Evolutionary conservation across 2,329 filamentous ascomycete species (phyloP), one percentile per base, ranked within the genome.

Genomic region (Gnomoniopsis sp.): DNA sequence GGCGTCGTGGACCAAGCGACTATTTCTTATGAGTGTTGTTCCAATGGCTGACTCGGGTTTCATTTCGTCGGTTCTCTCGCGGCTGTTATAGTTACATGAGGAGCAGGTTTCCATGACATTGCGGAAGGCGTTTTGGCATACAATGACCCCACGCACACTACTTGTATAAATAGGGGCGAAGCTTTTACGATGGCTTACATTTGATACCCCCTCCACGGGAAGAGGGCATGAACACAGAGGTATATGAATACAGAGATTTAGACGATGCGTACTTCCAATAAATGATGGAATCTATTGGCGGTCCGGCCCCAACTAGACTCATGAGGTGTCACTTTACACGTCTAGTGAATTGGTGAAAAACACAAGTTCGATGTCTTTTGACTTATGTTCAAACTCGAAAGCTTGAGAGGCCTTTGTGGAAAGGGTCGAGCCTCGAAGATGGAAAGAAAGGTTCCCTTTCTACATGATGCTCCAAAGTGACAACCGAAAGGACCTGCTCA

Each of bases 1-100:
- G 84, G 57, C 80, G 86, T 47, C 79, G 86, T 63, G 85, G 86
- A 30, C 84, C 86, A 17, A 84, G 84, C 55, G 87, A 90, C 69
- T 90, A 90, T 75, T 90, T 90, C 75, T 75, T 90, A 68, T 88
- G 72, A 70, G 62, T 57, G 56, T 63, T 60, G 67, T 38, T 41
- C 41, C 23, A 30, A 30, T 50, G 33, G 6, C 17, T 53, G 23
- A 43, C 50, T 26, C 14, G n/a, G 26, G 53, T 22, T 19, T 56
- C 22, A 34, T 33, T 34, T 36, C 30, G 36, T 22, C 48, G 17
- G 49, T 50, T 30, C 36, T 59, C 46, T 54, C 30, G 43, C 26
- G 57, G 56, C 49, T 53, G 47, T 30, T 59, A 53, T 61, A 59
- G 52, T 59, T 59, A 53, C 59, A 53, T 53, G 57, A 58, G 47